Conservation (phyloP, 768 basidiomycete species). For the Mycena albidolilacea region DNA sequence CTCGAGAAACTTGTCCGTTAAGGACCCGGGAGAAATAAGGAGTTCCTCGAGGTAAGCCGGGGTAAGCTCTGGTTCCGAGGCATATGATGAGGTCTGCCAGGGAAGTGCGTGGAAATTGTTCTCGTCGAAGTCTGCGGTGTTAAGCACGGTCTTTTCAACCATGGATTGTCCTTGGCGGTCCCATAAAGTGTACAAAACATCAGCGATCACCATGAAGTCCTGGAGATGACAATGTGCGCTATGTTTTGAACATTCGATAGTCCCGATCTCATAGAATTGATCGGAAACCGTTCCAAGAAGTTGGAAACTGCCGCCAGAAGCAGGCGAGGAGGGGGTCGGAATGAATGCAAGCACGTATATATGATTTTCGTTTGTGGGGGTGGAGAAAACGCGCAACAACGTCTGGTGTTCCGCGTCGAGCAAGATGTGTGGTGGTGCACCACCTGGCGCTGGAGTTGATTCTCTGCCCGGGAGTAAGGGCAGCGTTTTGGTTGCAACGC, state of each 20-base stretch:
- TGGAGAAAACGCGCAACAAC: conserved; percentile 75
- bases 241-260: conserved; percentile 70
- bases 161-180: conserved; percentile 84
- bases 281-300: conserved; percentile 72
- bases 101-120: conserved; percentile 47
- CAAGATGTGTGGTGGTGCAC: conserved; percentile 59
- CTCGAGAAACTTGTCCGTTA: conserved; percentile 85
- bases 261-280: conserved; percentile 69
- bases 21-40: conserved; percentile 76
- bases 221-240: conserved; percentile 82
- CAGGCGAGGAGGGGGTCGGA: conserved; percentile 73
- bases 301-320: conserved; percentile 87
- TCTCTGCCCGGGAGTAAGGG: conserved; percentile 54
- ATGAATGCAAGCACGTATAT: conserved; percentile 81
- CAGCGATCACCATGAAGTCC: conserved; percentile 76
- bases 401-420: conserved; percentile 75
- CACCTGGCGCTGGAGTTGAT: conserved; percentile 47
- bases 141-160: conserved; percentile 70
- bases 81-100: conserved; percentile 74
- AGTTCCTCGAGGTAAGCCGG: conserved; percentile 92
- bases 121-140: conserved; percentile 53
- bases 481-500: conserved; percentile 75
- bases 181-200: conserved; percentile 81
- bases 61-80: conserved; percentile 82
- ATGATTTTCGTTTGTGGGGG: conserved; percentile 61